Percentiles rank a stretch among this genome's conserved stretches.
phyloP scores from a whole-genome alignment of 169 alveolate genomes.

The Neospora caninum region DNA sequence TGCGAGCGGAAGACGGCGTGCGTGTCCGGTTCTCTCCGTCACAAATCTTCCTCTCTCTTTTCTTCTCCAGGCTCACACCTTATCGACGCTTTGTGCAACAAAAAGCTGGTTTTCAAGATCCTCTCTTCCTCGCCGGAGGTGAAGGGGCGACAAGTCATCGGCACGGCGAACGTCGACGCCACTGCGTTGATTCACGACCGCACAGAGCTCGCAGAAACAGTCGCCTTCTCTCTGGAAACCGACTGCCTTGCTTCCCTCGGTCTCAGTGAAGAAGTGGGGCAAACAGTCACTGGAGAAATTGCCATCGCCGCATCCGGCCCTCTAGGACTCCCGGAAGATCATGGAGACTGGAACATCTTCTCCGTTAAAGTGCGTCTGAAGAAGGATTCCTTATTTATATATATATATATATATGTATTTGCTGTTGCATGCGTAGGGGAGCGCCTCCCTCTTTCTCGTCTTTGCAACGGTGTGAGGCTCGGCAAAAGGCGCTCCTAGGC shows the following conservation, averaged over 20 bases:
- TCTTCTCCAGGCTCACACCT: background rate
- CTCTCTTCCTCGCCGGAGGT: background rate
- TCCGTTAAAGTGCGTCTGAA: background rate
- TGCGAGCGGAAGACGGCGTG: too few species aligned
- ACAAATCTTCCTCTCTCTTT: too few species aligned
- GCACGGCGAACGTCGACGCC: background rate
- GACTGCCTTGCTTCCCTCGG: background rate
- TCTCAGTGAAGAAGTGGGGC: background rate
- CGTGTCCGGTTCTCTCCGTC: too few species aligned
- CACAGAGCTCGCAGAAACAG: background rate
- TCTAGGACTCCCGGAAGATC: slow-evolving; percentile 49
- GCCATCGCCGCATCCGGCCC: background rate
- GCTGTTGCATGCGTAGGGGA: too few species aligned
- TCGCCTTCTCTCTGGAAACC: background rate
- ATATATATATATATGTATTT: too few species aligned
- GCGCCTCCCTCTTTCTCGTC: too few species aligned
- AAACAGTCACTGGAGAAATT: background rate
- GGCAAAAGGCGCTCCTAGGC: too few species aligned
- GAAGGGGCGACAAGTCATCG: background rate
- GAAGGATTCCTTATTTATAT: background rate
- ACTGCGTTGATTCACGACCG: background rate
- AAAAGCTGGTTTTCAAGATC: background rate
- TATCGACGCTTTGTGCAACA: background rate
- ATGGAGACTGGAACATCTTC: slow-evolving; percentile 56
- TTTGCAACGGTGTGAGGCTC: too few species aligned